phyloP scores from a whole-genome alignment of 2,329 filamentous ascomycete species.

The Pezicula radicicola region DNA sequence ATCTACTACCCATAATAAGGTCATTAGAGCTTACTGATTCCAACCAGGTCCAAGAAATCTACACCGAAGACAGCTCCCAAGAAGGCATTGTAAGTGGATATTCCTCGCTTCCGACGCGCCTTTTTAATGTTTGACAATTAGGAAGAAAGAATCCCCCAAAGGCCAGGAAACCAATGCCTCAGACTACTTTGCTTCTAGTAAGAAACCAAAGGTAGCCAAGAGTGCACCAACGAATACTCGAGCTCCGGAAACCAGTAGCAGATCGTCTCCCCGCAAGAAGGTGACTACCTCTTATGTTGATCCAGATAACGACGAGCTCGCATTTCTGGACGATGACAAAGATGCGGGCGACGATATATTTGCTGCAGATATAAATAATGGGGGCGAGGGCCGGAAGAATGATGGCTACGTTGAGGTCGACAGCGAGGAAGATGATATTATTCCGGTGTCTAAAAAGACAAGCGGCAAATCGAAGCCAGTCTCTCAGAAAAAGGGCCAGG shows the following conservation, averaged over 20 bases:
- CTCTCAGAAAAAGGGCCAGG: constrained; percentile 36
- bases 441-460: constrained; percentile 54
- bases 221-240: constrained; percentile 19
- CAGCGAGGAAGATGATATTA: constrained; percentile 62
- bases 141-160: constrained; percentile 27
- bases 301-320: constrained; percentile 49
- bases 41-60: constrained; percentile 33
- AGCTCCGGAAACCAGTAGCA: constrained; percentile 14
- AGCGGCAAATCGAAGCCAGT: constrained; percentile 33
- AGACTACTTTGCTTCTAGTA: constrained; percentile 31
- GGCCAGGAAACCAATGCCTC: constrained; percentile 28
- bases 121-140: constrained; percentile 1
- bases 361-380: constrained; percentile 65
- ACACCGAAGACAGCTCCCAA: constrained; percentile 53
- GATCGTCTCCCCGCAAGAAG: constrained; percentile 26
- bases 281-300: constrained; percentile 17
- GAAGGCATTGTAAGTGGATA: constrained; percentile 48
- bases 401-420: constrained; percentile 71
- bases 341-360: constrained; percentile 83
- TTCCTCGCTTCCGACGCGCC: not conserved
- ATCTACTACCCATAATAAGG: constrained; percentile 9
- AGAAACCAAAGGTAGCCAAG: constrained; percentile 21
- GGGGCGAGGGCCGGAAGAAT: constrained; percentile 59
- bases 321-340: constrained; percentile 62
- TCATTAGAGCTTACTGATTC: constrained; percentile 14